Evolutionary conservation across 2,329 filamentous ascomycete species (phyloP), one percentile per base, ranked within the genome.

Genomic region (Plenodomus biglobosus): DNA sequence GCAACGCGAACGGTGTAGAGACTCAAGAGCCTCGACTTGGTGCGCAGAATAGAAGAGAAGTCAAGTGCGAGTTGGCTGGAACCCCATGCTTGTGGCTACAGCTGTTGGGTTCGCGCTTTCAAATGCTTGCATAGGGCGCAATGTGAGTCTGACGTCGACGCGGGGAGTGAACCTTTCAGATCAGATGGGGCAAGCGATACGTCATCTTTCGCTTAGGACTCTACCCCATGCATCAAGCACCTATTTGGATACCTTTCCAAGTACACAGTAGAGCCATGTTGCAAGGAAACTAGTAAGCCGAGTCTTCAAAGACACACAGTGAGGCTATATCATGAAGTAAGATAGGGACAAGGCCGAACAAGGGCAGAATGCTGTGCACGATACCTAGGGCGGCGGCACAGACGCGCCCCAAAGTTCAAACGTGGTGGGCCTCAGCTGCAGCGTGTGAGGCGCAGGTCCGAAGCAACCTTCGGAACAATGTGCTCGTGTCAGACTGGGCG

Each of bases 401-500:
- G 44, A n/a, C 46, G 35, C 20, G 50, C 36, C 38, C 27, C 34
- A 41, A 21, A 38, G 27, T 7, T 32, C 27, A 32, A 32, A 32
- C 36, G 42, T 46, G 44, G 48, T 48, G 50, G 47, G 43, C 45
- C 50, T 46, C 48, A 45, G 22, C 46, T 36, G 48, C 48, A 44
- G 36, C 36, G 19, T 34, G 38, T 21, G 56, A 55, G 53, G 53
- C 53, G 48, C 56, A 56, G 51, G 45, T 43, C 47, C 42, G 43
- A 38, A 40, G 22, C 27, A 34, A 30, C 37, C 16, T 17, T 34
- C 35, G 38, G 21, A 37, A 43, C 8, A 34, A 22, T 40, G 20
- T 32, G 18, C 21, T 20, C 30, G 34, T 36, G n/a, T 40, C 16
- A 22, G 42, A 17, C 17, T 18, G 24, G 46, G 37, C 27, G 13